Base-by-base conservation (phyloP, 2,329 filamentous ascomycete species). In the Aspergillus glaucus region DNA sequence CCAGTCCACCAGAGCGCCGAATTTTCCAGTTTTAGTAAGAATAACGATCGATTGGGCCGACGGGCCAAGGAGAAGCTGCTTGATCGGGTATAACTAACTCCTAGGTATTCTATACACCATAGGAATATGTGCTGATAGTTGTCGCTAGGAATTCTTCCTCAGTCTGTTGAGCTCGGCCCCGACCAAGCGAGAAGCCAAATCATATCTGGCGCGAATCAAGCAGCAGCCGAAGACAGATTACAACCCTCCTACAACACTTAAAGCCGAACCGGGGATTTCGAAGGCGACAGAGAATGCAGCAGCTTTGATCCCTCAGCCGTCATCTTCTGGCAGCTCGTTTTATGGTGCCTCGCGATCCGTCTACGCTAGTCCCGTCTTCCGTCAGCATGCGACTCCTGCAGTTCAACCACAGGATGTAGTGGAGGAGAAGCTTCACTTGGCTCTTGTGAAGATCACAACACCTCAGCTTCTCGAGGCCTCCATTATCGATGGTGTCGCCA, bases 151-250 rank as follows among this genome's bases (percentile, higher is more conserved):
- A 63, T 86, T 95, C 61, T 85, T 95, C 59, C 78, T 94, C 28
- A 91, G 89, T 14, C 81, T 97, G 3, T 76, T 98, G 28, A 88
- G 88, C 61, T 89, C 91, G 15, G 89, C 90, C 9, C 87, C 91
- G 5, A 96, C 92, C 0, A 95, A 91, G 69, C 84, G 93, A 60
- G 93, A 98, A 72, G 90, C 91, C 43, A 91, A 87, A 68, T 84
- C 88, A 34, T 98, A 96, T 64, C 78, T 98, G 14, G 86, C 93
- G 58, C 91, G 89, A 52, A 95, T 96, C 66, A 84, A 82, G 44
- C 70, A 72, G 62, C 55, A 66, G 55, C 44, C 60, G 58, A 50
- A 69, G 61, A 17, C 59, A 54, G 58, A 55, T 19, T 19, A 37
- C 17, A 37, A 37, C n/a, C 34, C 34, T 7, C 34, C 34, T 19